Evolutionary conservation across 2,329 filamentous ascomycete genomes (phyloP).

Genomic region (Aspergillus tanneri): DNA sequence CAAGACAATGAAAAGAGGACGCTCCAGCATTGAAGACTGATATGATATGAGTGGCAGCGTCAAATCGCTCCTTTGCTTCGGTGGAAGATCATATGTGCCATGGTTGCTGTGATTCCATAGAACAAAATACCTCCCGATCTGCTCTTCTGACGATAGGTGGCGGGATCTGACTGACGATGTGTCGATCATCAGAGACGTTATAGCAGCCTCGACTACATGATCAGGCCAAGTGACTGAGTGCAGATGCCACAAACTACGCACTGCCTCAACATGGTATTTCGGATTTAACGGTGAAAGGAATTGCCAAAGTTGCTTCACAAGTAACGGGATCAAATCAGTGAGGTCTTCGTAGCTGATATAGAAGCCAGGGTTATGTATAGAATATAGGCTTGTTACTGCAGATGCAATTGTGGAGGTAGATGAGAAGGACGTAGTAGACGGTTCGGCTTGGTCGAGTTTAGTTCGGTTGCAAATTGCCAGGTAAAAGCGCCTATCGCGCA

Average conservation of each 20-base stretch:
- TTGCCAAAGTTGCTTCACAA: constrained; percentile 74
- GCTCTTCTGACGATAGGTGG: constrained; percentile 33
- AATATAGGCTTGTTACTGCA: constrained; percentile 46
- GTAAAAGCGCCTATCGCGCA: constrained; percentile 38
- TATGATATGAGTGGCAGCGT: constrained; percentile 34
- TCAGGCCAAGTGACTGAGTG: constrained; percentile 68
- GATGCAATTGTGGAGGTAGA: constrained; percentile 47
- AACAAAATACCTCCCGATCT: constrained; percentile 43
- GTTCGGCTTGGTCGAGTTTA: constrained; percentile 20
- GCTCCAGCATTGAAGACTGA: constrained; percentile 65
- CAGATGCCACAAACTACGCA: constrained; percentile 80
- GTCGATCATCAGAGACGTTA: constrained; percentile 67
- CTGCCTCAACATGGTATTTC: constrained; percentile 92
- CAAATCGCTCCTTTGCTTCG: constrained; percentile 31
- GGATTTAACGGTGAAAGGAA: constrained; percentile 79
- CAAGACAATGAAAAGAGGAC: constrained; percentile 77
- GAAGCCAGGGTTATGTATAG: constrained; percentile 34
- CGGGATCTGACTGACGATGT: constrained; percentile 26
- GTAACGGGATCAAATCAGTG: constrained; percentile 60
- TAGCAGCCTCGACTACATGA: constrained; percentile 76
- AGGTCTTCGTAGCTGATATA: constrained; percentile 51
- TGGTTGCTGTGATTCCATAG: constrained; percentile 47
- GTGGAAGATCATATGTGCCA: constrained; percentile 37
- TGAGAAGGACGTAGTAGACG: constrained; percentile 35
- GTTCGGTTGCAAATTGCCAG: constrained; percentile 32